These are phyloP conservation scores for Tricladium varicosporioides DNA, from an alignment of 2,329 filamentous ascomycete species.

Conservation along the genomic window DNA sequence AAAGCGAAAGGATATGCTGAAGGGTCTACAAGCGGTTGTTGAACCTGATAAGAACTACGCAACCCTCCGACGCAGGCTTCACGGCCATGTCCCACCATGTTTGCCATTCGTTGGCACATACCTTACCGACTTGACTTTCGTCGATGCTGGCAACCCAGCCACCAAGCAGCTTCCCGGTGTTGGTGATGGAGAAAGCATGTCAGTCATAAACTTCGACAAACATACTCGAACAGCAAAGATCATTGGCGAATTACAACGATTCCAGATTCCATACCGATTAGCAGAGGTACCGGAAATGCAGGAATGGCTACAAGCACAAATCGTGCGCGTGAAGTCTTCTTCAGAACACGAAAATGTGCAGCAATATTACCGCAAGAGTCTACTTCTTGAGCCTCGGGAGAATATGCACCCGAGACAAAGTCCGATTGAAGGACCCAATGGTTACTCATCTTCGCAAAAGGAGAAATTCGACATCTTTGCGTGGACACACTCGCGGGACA, in stretches of 20 bases:
- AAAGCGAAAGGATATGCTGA: conserved; percentile 79
- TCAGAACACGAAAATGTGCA: conserved; percentile 61
- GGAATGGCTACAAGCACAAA: conserved; percentile 84
- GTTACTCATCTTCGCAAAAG: conserved; percentile 35
- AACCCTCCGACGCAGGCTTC: conserved; percentile 75
- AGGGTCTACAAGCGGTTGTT: conserved; percentile 77
- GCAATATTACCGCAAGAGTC: conserved; percentile 64
- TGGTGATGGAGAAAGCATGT: conserved; percentile 60
- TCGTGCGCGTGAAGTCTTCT: conserved; percentile 60
- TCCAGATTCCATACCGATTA: conserved; percentile 89
- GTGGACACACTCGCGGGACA: conserved; percentile 44
- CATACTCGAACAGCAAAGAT: conserved; percentile 92
- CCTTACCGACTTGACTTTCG: conserved; percentile 91
- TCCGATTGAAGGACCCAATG: conserved; percentile 27
- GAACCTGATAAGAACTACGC: conserved; percentile 91
- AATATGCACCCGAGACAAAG: conserved; percentile 25
- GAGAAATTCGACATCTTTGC: conserved; percentile 52
- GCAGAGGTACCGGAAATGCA: conserved; percentile 84
- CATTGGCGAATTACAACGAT: conserved; percentile 91
- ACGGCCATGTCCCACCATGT: conserved; percentile 86
- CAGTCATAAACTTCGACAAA: conserved; percentile 97
- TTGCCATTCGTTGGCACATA: conserved; percentile 96
- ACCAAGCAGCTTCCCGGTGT: conserved; percentile 69
- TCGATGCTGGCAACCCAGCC: conserved; percentile 88
- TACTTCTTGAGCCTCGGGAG: conserved; percentile 62